A percentile compares a stretch with the other conserved stretches of the same genome.
Evolutionary conservation across 2,329 filamentous ascomycete genomes (phyloP).

Genomic region (Ophiocordyceps sinensis): DNA sequence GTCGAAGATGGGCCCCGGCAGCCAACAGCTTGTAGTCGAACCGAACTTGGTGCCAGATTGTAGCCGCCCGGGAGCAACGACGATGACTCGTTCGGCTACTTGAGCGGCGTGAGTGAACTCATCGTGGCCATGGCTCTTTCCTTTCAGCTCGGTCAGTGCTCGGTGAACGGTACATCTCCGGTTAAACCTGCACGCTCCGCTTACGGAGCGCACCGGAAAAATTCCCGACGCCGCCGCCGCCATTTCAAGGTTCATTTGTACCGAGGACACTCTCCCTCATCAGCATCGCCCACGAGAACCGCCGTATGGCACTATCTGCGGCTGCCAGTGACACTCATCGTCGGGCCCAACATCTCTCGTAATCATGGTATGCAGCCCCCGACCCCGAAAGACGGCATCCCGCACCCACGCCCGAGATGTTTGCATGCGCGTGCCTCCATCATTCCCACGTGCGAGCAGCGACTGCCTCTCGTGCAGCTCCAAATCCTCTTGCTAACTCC

Average conservation of each 20-base stretch:
- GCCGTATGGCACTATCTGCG: neutral
- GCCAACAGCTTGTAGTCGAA: too few relatives aligned
- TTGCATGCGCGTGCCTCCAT: neutral
- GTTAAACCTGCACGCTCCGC: constrained; percentile 5
- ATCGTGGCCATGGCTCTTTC: too few relatives aligned
- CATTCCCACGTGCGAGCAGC: too few relatives aligned
- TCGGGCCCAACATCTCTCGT: constrained; percentile 2
- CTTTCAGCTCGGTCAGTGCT: constrained; percentile 2
- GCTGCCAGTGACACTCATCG: neutral
- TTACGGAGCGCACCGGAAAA: neutral
- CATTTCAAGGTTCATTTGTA: neutral
- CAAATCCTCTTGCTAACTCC: too few relatives aligned
- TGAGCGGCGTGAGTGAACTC: too few relatives aligned
- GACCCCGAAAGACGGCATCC: too few relatives aligned
- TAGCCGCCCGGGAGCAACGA: too few relatives aligned
- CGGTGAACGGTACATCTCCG: constrained; percentile 12
- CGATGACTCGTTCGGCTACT: too few relatives aligned
- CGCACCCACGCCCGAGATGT: too few relatives aligned
- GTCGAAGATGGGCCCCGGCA: too few relatives aligned
- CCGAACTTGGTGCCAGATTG: too few relatives aligned
- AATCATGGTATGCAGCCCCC: constrained; percentile 15
- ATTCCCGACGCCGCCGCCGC: neutral
- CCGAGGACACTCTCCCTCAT: neutral
- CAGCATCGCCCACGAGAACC: constrained; percentile 7
- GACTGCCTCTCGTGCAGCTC: neutral